Evolutionary conservation across 768 basidiomycete genomes (phyloP), one percentile per base, ranked within the genome.

Genomic region (Flagelloscypha sp.): DNA sequence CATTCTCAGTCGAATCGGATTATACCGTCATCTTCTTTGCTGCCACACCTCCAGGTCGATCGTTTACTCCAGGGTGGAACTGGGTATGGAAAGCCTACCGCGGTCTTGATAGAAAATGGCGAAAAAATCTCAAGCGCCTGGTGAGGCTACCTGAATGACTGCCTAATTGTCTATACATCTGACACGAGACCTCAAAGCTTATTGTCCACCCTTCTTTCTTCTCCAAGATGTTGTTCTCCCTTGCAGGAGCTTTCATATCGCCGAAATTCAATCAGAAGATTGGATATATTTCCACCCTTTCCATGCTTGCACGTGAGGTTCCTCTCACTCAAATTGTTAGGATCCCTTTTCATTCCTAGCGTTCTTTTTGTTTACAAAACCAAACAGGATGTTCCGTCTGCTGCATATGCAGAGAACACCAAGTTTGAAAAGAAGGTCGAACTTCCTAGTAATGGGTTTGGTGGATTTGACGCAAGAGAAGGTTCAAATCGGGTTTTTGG

Each of bases 21-120:
- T 92, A 92, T 48, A 82, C 84, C 3, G 78, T 90, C 15, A 74
- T 89, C 4, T 88, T 89, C 57, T 84, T 92, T 44, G 84, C 87
- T 18, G 82, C 87, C 2, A n/a, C n/a, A n/a, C n/a, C n/a, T n/a
- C n/a, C n/a, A n/a, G 88, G 85, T 17, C 74, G 74, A 6, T 66
- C 63, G 42, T 65, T 88, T 57, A 71, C 76, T 2, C 88, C 88
- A 5, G 70, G 72, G 17, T 89, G 85, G 85, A 84, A 79, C 45
- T 92, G 88, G 88, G 72, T 92, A 7, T 90, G 87, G 87, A 88
- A 84, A 49, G 84, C 85, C 1, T 89, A 89, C 54, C 70, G 85
- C 16, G 81, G 80, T 48, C 61, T 84, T 29, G 85, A 70, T 51
- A 66, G 83, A 35, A 88, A 86, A 55, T 92, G 88, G 50, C 72